Base-by-base conservation (phyloP, 73 alveolate species). In the Urostyla sp. region DNA sequence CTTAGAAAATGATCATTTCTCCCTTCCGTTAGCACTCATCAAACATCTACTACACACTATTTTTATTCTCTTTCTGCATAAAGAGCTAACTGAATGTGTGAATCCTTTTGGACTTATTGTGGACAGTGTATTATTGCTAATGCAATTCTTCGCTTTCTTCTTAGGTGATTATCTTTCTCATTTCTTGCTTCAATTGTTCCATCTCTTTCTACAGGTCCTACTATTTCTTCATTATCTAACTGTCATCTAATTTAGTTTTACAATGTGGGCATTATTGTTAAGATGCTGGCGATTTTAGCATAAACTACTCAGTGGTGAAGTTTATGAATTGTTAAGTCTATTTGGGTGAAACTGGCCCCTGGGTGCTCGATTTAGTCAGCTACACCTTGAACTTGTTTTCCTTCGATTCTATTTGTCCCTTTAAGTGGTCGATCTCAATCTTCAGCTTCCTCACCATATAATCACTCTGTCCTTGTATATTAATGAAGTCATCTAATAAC, bases 21-120 rank as follows among this genome's bases (percentile, higher is more conserved):
- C 32, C 37, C 4, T 24, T n/a, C 6, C 18, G 6, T 30, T 24
- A 40, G 18, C 57, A n/a, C 4, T n/a, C 15, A 13, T 59, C 76
- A 59, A 59, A 55, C 76, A 59, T 59, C 4, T 59, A 52, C 24
- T 59, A 21, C 10, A 59, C 37, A 18, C 37, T 59, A 7, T 40
- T 32, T 31, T 59, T 2, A 36, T 59, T 18, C 20, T 59, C 37
- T 59, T 59, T 59, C 8, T 59, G 57, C 10, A 59, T 55, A 20
- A 59, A 59, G 57, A 59, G 32, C 37, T 59, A 32, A 34, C 76
- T 59, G 52, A 59, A 59, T 3, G 76, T 59, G 24, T 59, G 76
- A 11, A 59, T 38, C 37, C 56, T 28, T 32, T 55, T 28, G 23
- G 10, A 21, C 76, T 59, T 3, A 59, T 21, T 28, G 55, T 59